Evolutionary conservation across 2,329 filamentous ascomycete species (phyloP), one percentile per base, ranked within the genome.

Genomic region (Didymosphaeria variabile): DNA sequence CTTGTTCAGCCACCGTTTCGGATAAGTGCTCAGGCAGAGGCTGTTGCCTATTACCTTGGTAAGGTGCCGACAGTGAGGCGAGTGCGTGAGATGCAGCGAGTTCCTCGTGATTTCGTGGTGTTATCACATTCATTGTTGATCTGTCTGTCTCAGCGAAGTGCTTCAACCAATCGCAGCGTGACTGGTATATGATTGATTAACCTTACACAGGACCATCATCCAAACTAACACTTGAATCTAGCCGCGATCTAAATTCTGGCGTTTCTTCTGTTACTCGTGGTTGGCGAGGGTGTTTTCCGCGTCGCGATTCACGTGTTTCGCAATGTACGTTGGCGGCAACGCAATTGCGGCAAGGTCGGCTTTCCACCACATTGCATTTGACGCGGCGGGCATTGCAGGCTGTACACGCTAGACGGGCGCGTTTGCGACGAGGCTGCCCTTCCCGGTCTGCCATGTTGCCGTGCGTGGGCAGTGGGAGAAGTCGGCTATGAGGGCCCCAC

Each of bases 341-440:
- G 58, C 81, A 83, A 58, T 82, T 82, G 40, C 72, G 69, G 61
- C 80, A 83, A 6, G 80, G 80, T n/a, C 75, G 80, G 58, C 68
- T 71, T 46, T 82, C 79, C 13, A 79, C 73, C n/a, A 82, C 81
- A 71, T 83, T 78, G 63, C 81, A 83, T 55, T 80, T 80, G 38
- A 83, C 80, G 36, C 80, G 76, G 34, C 80, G 78, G n/a, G 78
- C 70, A 59, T 83, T 82, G 62, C 81, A 83, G 26, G 77, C 76
- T 40, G 77, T 71, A 61, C 81, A 83, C 8, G 81, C 80, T 59
- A 80, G 72, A 60, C 79, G 80, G 32, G 81, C 80, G 47, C 81
- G 77, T 50, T 72, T 74, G 34, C 68, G 62, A 26, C 29, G 54
- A 47, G 36, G 52, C 52, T 32, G 23, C 23, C 8, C 23, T 6